These are phyloP conservation scores for Verticillium nubilum DNA, from an alignment of 2,329 filamentous ascomycete species.

Conservation along the genomic window DNA sequence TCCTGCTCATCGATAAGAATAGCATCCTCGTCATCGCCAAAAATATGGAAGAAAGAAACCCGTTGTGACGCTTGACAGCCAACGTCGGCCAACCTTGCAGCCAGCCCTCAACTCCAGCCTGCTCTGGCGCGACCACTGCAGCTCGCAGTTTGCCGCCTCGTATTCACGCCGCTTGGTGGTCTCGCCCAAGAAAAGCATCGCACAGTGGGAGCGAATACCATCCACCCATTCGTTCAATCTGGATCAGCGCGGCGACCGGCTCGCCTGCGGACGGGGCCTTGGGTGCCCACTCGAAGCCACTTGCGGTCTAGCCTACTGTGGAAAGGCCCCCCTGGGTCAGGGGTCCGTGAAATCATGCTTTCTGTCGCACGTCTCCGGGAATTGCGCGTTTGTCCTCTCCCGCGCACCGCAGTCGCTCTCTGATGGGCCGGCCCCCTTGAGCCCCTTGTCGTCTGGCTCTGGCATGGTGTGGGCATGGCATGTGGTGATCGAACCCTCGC, in stretches of 20 bases:
- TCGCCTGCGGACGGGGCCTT: background rate
- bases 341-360: background rate
- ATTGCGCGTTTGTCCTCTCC: slow-evolving; percentile 6
- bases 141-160: background rate
- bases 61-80: background rate
- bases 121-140: background rate
- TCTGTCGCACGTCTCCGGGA: background rate
- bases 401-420: slow-evolving; percentile 4
- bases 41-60: background rate
- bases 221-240: background rate
- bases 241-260: background rate
- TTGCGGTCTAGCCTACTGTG: background rate
- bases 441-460: background rate
- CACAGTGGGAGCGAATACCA: background rate
- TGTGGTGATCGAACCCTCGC: background rate
- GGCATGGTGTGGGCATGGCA: background rate
- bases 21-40: background rate
- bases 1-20: background rate
- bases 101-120: background rate
- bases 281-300: background rate
- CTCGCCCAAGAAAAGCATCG: background rate
- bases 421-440: background rate
- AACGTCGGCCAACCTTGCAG: background rate
- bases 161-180: background rate
- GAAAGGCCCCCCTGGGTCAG: background rate